These are phyloP conservation scores for Syzygium oleosum DNA, from an alignment of 345 rosid species.

Conservation along the genomic window DNA sequence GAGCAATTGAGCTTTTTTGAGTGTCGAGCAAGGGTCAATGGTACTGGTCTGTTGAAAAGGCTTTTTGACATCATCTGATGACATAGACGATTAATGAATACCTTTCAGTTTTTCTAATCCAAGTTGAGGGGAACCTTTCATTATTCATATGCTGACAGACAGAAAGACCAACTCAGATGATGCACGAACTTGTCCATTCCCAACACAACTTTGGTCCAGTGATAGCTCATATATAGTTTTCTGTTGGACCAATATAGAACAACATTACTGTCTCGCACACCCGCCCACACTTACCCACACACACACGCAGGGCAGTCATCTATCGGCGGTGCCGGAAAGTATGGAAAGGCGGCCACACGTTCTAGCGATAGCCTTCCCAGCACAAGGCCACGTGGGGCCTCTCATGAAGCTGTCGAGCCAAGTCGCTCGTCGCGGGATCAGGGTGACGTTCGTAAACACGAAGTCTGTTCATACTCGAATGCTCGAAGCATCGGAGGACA, in stretches of 20 bases:
- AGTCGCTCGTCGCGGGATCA: slow-evolving; percentile 22
- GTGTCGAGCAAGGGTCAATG: not conserved
- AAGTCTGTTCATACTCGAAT: slow-evolving; percentile 9
- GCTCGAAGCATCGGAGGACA: slow-evolving; percentile 1
- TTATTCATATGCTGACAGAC: not conserved
- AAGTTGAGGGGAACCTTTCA: not conserved
- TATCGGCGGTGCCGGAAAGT: not conserved
- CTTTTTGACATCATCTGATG: not conserved
- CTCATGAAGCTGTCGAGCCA: slow-evolving; percentile 23
- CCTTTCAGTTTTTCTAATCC: not conserved
- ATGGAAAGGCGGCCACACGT: slow-evolving; percentile 11
- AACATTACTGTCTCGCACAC: not conserved
- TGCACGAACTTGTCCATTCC: not conserved
- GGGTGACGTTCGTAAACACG: slow-evolving; percentile 27
- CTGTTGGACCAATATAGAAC: not conserved
- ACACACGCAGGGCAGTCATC: not conserved
- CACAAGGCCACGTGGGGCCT: slow-evolving; percentile 26
- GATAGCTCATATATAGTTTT: not conserved
- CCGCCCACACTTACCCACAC: not conserved
- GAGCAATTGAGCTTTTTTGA: not conserved
- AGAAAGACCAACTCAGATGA: not conserved
- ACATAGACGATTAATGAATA: not conserved
- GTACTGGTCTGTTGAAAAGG: not conserved
- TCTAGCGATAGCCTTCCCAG: slow-evolving; percentile 18
- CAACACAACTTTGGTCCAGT: not conserved